These are phyloP conservation scores for Tetraselmis chui DNA, from an alignment of 139 green algal genomes.

Conservation along the genomic window DNA sequence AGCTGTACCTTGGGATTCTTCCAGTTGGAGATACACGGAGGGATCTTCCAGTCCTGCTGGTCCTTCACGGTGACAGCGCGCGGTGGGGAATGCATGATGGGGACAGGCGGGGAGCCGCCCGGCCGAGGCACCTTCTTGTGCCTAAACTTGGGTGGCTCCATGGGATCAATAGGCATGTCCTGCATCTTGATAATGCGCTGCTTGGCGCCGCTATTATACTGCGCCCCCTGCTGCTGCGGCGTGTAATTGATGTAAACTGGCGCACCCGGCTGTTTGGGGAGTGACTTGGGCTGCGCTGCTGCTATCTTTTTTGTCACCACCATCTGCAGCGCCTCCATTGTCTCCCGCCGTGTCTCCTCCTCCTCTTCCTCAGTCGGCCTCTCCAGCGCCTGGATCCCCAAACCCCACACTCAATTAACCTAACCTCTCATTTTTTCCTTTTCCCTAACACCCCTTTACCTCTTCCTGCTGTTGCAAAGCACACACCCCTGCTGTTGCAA, in stretches of 20 bases:
- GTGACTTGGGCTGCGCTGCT: constrained; percentile 65
- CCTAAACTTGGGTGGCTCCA: constrained; percentile 96
- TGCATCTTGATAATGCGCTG: constrained; percentile 96
- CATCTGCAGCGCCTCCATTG: constrained; percentile 53
- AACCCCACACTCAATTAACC: no score
- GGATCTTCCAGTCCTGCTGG: constrained; percentile 97
- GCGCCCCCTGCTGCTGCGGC: constrained; percentile 56
- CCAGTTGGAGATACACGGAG: constrained; percentile 96
- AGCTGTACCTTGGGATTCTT: constrained; percentile 80
- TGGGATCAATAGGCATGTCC: constrained; percentile 89
- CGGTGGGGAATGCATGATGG: constrained; percentile 93
- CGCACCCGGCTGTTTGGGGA: constrained; percentile 60
- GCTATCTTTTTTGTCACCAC: constrained; percentile 72
- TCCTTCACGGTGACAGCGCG: constrained; percentile 78
- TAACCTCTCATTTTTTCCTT: no score
- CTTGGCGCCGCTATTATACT: constrained; percentile 43
- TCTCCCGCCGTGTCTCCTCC: constrained; percentile 56
- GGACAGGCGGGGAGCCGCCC: constrained; percentile 84
- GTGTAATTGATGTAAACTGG: constrained; percentile 95
- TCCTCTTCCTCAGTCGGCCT: constrained; percentile 78
- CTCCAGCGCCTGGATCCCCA: constrained; percentile 34
- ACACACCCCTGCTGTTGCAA: no score
- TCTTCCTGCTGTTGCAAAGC: no score
- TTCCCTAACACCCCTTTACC: no score
- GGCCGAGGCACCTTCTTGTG: constrained; percentile 81